phyloP scores from a whole-genome alignment of 176 grass and related monocot genomes.

The Hordeum marinum region DNA sequence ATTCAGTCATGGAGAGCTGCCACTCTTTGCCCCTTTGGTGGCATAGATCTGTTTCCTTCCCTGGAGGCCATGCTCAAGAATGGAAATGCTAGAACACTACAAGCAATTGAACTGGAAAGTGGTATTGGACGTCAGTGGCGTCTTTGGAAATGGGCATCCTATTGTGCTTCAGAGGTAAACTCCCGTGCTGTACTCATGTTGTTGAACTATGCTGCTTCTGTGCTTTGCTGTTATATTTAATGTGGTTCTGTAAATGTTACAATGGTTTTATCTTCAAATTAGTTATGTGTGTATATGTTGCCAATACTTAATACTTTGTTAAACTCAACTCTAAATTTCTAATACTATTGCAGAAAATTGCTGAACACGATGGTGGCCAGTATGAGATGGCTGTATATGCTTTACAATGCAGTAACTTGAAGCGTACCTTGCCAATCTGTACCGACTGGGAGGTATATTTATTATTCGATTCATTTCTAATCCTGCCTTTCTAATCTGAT shows the following conservation, averaged over 20 bases:
- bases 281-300: background rate
- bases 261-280: background rate
- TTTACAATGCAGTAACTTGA: conserved; percentile 85
- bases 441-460: conserved; percentile 90
- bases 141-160: conserved; percentile 99
- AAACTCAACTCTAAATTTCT: conserved; percentile 20
- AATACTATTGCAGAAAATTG: conserved; percentile 72
- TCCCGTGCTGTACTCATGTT: background rate
- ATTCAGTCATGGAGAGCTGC: conserved; percentile 94
- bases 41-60: conserved; percentile 78
- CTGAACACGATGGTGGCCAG: conserved; percentile 86
- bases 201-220: background rate
- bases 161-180: conserved; percentile 87
- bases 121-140: conserved; percentile 74
- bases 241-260: background rate
- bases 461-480: conserved; percentile 19
- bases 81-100: conserved; percentile 71
- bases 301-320: background rate
- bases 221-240: background rate
- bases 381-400: conserved; percentile 98
- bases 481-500: conserved; percentile 8
- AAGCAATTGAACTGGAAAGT: conserved; percentile 93
- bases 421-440: conserved; percentile 77
- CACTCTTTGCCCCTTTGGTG: conserved; percentile 86
- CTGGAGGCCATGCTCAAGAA: conserved; percentile 76